A percentile compares a stretch with the other conserved stretches of the same genome.
Evolutionary conservation across 2,329 filamentous ascomycete genomes (phyloP).

Genomic region (Pyrenochaeta sp.): DNA sequence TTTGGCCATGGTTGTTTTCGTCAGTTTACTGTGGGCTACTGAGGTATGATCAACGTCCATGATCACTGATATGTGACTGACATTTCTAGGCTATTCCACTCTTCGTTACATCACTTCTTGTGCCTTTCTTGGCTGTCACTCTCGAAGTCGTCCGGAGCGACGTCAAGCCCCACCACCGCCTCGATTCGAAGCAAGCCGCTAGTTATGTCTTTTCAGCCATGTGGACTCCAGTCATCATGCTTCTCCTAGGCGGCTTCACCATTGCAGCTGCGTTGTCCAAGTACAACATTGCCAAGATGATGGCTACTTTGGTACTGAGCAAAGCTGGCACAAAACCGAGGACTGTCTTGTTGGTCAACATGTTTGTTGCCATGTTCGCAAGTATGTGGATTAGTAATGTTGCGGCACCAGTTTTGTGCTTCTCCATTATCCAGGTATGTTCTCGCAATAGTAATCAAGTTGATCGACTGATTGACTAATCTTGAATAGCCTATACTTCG

Average conservation of each 20-base stretch:
- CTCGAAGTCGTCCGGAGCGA: constrained; percentile 84
- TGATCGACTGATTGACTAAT: too few species aligned
- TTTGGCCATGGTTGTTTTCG: constrained; percentile 89
- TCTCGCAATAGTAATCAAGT: fast-evolving
- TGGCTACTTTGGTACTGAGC: constrained; percentile 94
- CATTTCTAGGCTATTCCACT: constrained; percentile 81
- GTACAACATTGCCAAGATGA: constrained; percentile 96
- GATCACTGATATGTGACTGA: constrained; percentile 20
- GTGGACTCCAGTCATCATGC: constrained; percentile 99
- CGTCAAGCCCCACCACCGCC: constrained; percentile 70
- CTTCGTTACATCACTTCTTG: constrained; percentile 92
- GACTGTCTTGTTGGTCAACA: constrained; percentile 93
- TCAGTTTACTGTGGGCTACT: constrained; percentile 94
- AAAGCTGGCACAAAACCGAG: constrained; percentile 92
- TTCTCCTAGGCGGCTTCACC: constrained; percentile 93
- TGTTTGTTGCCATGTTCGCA: constrained; percentile 97
- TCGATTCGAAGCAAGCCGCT: constrained; percentile 82
- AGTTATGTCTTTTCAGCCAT: constrained; percentile 89
- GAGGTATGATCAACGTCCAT: constrained; percentile 64
- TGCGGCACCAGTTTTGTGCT: constrained; percentile 94
- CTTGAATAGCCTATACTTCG: constrained; percentile 87
- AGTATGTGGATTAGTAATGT: constrained; percentile 99
- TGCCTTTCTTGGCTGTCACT: constrained; percentile 91
- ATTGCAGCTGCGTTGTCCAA: constrained; percentile 95
- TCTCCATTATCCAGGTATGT: constrained; percentile 89